These are phyloP conservation scores for Trichoderma atroviride DNA, from an alignment of 2,329 filamentous ascomycete species.

Conservation along the genomic window DNA sequence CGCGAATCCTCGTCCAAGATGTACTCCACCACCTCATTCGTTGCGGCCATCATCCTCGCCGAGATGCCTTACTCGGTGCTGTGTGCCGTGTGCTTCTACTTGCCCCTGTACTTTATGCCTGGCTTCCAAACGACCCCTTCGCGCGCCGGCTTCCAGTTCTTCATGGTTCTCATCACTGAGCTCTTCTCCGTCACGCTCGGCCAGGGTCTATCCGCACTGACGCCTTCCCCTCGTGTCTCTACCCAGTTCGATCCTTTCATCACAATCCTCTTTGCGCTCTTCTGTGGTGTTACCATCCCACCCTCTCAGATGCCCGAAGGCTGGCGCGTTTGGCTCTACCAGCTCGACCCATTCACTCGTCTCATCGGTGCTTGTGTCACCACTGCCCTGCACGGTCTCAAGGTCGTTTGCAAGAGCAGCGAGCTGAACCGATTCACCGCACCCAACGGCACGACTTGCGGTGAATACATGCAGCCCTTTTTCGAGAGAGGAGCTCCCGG, in stretches of 20 bases:
- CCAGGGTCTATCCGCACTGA: constrained; percentile 75
- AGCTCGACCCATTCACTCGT: constrained; percentile 81
- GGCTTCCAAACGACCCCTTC: constrained; percentile 65
- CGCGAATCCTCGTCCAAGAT: constrained; percentile 85
- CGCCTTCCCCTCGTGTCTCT: constrained; percentile 76
- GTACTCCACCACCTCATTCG: constrained; percentile 80
- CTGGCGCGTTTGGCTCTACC: constrained; percentile 79
- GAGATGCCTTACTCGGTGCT: constrained; percentile 84
- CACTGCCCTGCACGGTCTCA: constrained; percentile 69
- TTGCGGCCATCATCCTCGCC: constrained; percentile 74
- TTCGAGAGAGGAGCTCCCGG: constrained; percentile 70
- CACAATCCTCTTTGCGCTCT: constrained; percentile 79
- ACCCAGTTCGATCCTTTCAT: constrained; percentile 80
- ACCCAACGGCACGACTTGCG: constrained; percentile 68
- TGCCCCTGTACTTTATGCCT: constrained; percentile 83
- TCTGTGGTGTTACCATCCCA: constrained; percentile 86
- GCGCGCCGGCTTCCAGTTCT: constrained; percentile 82
- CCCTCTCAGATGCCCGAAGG: constrained; percentile 75
- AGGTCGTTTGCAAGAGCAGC: constrained; percentile 60
- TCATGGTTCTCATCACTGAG: constrained; percentile 82
- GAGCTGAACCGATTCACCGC: constrained; percentile 72
- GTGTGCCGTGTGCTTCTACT: constrained; percentile 78
- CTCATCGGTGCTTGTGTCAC: constrained; percentile 80
- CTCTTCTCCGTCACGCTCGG: constrained; percentile 81
- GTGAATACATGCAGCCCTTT: constrained; percentile 73